Evolutionary conservation across 495 filamentous ascomycete species (phyloP).

Genomic region (Chaetomium tenue): DNA sequence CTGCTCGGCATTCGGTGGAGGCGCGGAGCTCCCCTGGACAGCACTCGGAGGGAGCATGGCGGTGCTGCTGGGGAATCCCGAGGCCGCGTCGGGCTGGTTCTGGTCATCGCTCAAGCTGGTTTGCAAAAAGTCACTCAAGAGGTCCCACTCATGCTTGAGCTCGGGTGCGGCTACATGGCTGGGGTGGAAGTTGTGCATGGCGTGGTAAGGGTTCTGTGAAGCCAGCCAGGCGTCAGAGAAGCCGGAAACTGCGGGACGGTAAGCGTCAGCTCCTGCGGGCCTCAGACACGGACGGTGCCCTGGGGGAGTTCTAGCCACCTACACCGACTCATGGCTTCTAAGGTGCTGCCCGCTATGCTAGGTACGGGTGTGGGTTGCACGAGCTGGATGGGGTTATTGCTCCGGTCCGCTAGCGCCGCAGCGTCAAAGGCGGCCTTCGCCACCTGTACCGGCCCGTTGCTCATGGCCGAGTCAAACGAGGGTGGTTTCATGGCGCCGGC

Average conservation of each 20-base stretch:
- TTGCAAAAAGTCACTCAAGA: constrained; percentile 93
- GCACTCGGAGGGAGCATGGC: constrained; percentile 43
- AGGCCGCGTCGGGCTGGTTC: constrained; percentile 36
- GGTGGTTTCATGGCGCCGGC: constrained; percentile 44
- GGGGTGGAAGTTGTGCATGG: constrained; percentile 91
- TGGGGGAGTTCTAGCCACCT: constrained; percentile 48
- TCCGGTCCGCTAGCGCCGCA: constrained; percentile 37
- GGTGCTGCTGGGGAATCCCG: constrained; percentile 34
- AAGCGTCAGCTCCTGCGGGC: constrained; percentile 40
- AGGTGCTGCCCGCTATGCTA: constrained; percentile 52
- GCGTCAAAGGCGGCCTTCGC: constrained; percentile 45
- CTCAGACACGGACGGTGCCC: constrained; percentile 15
- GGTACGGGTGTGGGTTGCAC: constrained; percentile 57
- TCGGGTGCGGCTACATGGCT: constrained; percentile 96
- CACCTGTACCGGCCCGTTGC: constrained; percentile 39
- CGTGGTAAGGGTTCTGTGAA: constrained; percentile 76
- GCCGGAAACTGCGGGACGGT: constrained; percentile 43
- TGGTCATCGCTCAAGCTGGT: constrained; percentile 68
- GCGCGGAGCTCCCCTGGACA: constrained; percentile 42
- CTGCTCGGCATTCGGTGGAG: constrained; percentile 47
- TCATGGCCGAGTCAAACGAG: constrained; percentile 40
- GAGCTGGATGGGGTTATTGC: constrained; percentile 52
- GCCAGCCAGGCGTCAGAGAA: constrained; percentile 58
- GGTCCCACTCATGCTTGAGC: constrained; percentile 90
- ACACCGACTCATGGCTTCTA: constrained; percentile 70